phyloP scores from a whole-genome alignment of 495 filamentous ascomycete genomes.

The Hypoxylon intermedium region DNA sequence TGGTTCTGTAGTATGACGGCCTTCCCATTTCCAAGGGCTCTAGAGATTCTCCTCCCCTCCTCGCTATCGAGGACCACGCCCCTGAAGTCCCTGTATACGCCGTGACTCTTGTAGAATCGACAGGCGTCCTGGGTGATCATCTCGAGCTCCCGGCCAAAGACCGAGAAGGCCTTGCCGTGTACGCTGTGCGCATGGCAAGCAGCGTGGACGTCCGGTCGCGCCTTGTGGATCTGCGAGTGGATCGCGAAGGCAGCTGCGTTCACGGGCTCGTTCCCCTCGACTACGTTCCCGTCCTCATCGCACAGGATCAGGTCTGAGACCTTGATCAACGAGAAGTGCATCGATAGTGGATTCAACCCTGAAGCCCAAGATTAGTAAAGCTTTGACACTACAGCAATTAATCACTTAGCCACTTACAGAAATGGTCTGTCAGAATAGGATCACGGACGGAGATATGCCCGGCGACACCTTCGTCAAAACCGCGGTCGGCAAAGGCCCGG shows the following conservation, averaged over 20 bases:
- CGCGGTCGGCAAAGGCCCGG: slow-evolving; percentile 71
- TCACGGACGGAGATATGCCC: slow-evolving; percentile 61
- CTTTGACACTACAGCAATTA: neutral
- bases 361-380: neutral
- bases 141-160: slow-evolving; percentile 56
- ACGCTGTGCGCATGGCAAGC: slow-evolving; percentile 59
- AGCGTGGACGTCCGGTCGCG: slow-evolving; percentile 57
- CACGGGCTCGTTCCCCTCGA: slow-evolving; percentile 57
- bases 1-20: slow-evolving; percentile 74
- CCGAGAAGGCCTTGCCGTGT: slow-evolving; percentile 58
- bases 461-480: slow-evolving; percentile 74
- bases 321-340: slow-evolving; percentile 62
- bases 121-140: slow-evolving; percentile 60
- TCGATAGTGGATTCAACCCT: slow-evolving; percentile 61
- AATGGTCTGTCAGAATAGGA: slow-evolving; percentile 58
- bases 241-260: slow-evolving; percentile 71
- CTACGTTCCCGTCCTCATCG: slow-evolving; percentile 58
- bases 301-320: slow-evolving; percentile 61
- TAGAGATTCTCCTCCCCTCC: slow-evolving; percentile 65
- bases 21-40: slow-evolving; percentile 66
- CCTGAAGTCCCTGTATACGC: slow-evolving; percentile 43
- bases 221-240: slow-evolving; percentile 58
- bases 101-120: slow-evolving; percentile 62
- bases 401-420: slow-evolving; percentile 40
- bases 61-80: slow-evolving; percentile 66